Conservation (phyloP, 176 grass and related monocot species). For the Bothriochloa decipiens region DNA sequence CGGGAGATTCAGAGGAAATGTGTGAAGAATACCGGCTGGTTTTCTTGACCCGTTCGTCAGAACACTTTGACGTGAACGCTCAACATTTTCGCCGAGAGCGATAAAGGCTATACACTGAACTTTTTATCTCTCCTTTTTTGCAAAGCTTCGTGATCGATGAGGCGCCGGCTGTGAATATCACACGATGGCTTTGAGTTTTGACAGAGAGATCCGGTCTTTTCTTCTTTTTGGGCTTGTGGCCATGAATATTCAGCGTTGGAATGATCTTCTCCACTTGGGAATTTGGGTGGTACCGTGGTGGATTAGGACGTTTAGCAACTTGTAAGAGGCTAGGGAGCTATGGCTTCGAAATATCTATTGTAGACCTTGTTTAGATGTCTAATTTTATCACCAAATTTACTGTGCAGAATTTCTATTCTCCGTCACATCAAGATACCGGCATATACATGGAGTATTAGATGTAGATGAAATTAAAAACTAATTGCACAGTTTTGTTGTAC, state of each 20-base stretch:
- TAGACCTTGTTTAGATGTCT: no score
- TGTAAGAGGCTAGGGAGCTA: background rate
- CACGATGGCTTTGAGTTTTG: background rate
- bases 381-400: no score
- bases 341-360: background rate
- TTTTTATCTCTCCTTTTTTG: background rate
- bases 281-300: background rate
- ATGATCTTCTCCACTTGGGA: conserved; percentile 8
- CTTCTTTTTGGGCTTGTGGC: background rate
- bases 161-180: conserved; percentile 2
- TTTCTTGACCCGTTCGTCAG: conserved; percentile 26
- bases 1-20: conserved; percentile 24
- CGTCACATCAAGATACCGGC: no score
- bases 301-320: conserved; percentile 16
- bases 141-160: background rate
- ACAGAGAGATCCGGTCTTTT: background rate
- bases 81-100: background rate
- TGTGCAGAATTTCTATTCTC: no score
- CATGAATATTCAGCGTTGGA: background rate
- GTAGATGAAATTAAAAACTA: no score
- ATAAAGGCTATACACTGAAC: background rate
- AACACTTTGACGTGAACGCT: background rate
- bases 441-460: no score
- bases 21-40: conserved; percentile 4
- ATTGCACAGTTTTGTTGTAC: no score